These are phyloP conservation scores for Paspalum notatum DNA, from an alignment of 176 grass and related monocot genomes.

Conservation along the genomic window DNA sequence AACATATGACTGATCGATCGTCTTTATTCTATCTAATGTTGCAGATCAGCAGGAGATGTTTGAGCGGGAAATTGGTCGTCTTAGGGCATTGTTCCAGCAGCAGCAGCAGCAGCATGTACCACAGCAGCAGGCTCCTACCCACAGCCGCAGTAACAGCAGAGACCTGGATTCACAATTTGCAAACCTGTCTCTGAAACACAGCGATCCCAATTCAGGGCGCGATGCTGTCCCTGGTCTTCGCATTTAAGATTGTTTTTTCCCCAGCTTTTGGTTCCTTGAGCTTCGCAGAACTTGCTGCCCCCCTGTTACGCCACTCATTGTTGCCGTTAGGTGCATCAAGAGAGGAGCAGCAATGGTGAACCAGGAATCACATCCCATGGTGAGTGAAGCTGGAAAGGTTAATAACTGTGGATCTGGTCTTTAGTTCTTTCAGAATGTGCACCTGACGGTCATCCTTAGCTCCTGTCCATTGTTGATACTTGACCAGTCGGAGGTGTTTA, in stretches of 20 bases:
- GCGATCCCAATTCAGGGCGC: constrained; percentile 52
- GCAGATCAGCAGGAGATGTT: constrained; percentile 96
- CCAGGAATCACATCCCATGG: constrained; percentile 42
- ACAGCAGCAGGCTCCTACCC: constrained; percentile 51
- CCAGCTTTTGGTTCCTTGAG: constrained; percentile 35
- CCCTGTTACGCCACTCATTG: constrained; percentile 23
- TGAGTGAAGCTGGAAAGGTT: constrained; percentile 37
- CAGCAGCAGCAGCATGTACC: constrained; percentile 60
- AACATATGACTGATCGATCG: constrained; percentile 14
- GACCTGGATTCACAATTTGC: constrained; percentile 85
- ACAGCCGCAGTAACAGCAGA: constrained; percentile 71
- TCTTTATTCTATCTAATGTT: constrained; percentile 17
- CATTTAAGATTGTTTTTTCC: constrained; percentile 52
- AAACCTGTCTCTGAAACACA: constrained; percentile 75
- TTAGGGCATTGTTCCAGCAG: constrained; percentile 71
- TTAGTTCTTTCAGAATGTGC: constrained; percentile 55
- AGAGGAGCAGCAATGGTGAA: constrained; percentile 24
- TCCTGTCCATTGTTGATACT: constrained; percentile 53
- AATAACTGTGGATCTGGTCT: constrained; percentile 37
- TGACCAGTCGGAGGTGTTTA: constrained; percentile 78
- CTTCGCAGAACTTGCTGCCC: constrained; percentile 40
- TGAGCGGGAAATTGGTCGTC: constrained; percentile 75
- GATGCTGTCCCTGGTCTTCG: constrained; percentile 58
- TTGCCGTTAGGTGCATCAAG: constrained; percentile 24
- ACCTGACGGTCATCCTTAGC: constrained; percentile 74